These are phyloP conservation scores for Capniomyces stellatus DNA, from an alignment of 371 early-diverging fungal species.

Conservation along the genomic window DNA sequence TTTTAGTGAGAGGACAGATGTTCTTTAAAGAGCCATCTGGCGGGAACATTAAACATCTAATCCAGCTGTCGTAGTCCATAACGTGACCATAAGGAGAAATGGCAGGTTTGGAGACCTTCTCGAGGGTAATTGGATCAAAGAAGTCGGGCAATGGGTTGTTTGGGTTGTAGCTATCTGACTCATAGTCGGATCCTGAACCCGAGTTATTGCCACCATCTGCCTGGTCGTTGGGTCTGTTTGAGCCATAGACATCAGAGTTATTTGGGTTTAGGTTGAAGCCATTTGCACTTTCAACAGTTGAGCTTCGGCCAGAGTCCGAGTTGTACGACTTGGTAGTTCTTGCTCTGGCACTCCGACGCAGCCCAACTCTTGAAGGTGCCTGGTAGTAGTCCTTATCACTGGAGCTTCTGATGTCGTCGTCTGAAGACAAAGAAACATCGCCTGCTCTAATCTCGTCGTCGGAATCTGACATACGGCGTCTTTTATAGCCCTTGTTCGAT, in stretches of 20 bases:
- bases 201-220: neutral
- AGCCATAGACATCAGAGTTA: neutral
- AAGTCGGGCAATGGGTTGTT: constrained; percentile 77
- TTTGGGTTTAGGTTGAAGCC: neutral
- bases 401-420: constrained; percentile 11
- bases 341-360: neutral
- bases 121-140: constrained; percentile 82
- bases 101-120: constrained; percentile 77
- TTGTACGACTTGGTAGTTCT: neutral
- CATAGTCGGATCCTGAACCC: constrained; percentile 11
- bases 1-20: constrained; percentile 85
- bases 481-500: neutral
- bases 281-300: neutral
- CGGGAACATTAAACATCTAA: constrained; percentile 59
- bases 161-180: constrained; percentile 28
- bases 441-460: neutral
- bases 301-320: neutral
- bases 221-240: constrained; percentile 4
- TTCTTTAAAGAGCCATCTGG: constrained; percentile 56
- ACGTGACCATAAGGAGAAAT: constrained; percentile 93
- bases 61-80: constrained; percentile 82
- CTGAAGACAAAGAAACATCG: neutral
- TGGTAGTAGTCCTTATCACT: constrained; percentile 6
- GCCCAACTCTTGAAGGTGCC: neutral
- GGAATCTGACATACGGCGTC: neutral